Conservation (phyloP, 768 basidiomycete species). For the Psilocybe sp. region DNA sequence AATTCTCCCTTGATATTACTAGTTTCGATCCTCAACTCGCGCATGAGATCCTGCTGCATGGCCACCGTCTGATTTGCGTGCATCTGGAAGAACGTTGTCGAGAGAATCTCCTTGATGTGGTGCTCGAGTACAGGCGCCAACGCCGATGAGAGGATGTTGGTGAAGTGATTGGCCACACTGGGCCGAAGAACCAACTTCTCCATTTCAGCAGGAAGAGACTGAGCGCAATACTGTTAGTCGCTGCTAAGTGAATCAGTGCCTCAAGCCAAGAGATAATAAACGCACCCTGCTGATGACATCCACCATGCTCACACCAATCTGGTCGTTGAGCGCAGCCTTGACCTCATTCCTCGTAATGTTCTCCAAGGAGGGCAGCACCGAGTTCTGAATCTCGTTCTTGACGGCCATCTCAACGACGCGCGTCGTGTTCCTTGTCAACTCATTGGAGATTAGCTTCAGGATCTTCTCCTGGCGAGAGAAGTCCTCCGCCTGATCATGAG, state of each 20-base stretch:
- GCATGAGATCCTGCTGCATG: constrained; percentile 78
- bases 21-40: constrained; percentile 75
- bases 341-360: constrained; percentile 82
- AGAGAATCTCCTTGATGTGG: constrained; percentile 77
- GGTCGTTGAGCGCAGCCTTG: constrained; percentile 71
- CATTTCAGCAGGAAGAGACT: constrained; percentile 78
- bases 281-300: constrained; percentile 73
- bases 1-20: constrained; percentile 77
- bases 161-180: constrained; percentile 74
- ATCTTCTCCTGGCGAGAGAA: constrained; percentile 87
- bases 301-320: constrained; percentile 70
- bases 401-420: constrained; percentile 88
- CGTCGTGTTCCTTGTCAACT: constrained; percentile 84
- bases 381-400: constrained; percentile 80
- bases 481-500: constrained; percentile 75
- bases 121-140: constrained; percentile 76
- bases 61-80: constrained; percentile 70
- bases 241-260: constrained; percentile 10
- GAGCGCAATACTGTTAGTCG: background rate
- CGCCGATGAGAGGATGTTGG: constrained; percentile 67
- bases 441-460: constrained; percentile 82
- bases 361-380: constrained; percentile 80
- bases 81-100: constrained; percentile 70
- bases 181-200: constrained; percentile 75
- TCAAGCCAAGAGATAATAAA: constrained; percentile 7